A percentile compares a stretch with the other conserved stretches of the same genome.
Evolutionary conservation across 768 basidiomycete genomes (phyloP).

Genomic region (Dictyophora rubrovolvata): DNA sequence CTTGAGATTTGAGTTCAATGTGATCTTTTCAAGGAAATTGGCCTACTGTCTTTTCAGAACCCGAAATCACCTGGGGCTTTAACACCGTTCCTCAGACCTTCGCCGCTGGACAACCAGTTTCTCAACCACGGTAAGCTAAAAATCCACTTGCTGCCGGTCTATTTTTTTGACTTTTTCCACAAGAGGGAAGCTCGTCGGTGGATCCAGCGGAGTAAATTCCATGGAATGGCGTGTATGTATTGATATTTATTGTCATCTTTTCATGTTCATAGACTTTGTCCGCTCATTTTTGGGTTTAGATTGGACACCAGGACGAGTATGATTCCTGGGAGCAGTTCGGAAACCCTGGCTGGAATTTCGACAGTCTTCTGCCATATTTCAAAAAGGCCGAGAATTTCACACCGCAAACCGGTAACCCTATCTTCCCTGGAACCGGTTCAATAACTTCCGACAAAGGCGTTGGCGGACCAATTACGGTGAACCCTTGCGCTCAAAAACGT

Average conservation of each 20-base stretch:
- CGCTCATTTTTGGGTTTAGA: background rate
- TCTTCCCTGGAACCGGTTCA: background rate
- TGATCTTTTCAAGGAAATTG: background rate
- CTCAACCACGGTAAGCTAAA: background rate
- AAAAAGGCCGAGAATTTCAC: conserved; percentile 31
- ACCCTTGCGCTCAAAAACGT: background rate
- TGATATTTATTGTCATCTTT: background rate
- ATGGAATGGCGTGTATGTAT: background rate
- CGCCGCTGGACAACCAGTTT: background rate
- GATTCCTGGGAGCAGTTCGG: conserved; percentile 35
- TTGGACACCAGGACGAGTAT: conserved; percentile 9
- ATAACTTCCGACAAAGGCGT: background rate
- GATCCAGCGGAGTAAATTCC: background rate
- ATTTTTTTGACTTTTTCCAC: background rate
- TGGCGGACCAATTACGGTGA: conserved; percentile 3
- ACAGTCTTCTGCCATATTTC: conserved; percentile 28
- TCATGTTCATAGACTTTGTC: background rate
- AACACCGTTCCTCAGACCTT: background rate
- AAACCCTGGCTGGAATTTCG: conserved; percentile 48
- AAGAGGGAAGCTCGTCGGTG: background rate
- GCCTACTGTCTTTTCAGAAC: background rate
- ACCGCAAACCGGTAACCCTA: conserved; percentile 12
- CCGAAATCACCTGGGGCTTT: background rate
- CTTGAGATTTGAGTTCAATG: background rate
- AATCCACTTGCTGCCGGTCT: background rate